Conservation (phyloP, 495 filamentous ascomycete genomes). For the Saxophila tyrrhenica region DNA sequence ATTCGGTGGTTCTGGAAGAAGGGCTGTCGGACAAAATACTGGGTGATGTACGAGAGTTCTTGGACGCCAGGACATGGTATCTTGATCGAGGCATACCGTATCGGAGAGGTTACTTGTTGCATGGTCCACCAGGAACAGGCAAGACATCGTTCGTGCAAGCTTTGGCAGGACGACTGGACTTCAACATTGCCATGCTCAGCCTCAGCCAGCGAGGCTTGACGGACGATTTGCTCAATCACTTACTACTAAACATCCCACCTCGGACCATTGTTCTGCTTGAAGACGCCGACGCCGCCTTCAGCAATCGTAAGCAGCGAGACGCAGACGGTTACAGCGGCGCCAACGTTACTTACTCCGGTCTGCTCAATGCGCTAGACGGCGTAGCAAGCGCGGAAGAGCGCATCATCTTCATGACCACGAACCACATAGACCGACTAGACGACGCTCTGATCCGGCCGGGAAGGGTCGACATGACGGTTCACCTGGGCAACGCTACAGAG, state of each 20-base stretch:
- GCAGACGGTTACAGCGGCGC: constrained; percentile 78
- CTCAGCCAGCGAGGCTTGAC: constrained; percentile 86
- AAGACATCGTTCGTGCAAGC: constrained; percentile 97
- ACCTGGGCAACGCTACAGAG: constrained; percentile 74
- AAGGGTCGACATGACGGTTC: constrained; percentile 83
- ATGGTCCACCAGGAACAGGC: constrained; percentile 87
- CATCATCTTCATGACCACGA: constrained; percentile 89
- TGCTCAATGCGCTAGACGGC: constrained; percentile 88
- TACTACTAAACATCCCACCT: constrained; percentile 77
- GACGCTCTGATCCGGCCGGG: constrained; percentile 82
- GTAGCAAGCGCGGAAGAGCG: constrained; percentile 92
- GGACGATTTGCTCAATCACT: constrained; percentile 79
- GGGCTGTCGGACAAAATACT: constrained; percentile 82
- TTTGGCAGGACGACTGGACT: constrained; percentile 81
- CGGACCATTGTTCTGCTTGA: constrained; percentile 81
- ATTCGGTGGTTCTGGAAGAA: constrained; percentile 75
- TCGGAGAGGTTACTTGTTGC: constrained; percentile 81
- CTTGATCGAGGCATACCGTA: constrained; percentile 92
- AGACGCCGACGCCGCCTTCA: constrained; percentile 90
- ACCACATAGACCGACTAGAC: constrained; percentile 82
- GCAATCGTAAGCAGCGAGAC: constrained; percentile 59
- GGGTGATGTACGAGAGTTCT: constrained; percentile 72
- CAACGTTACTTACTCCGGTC: constrained; percentile 88
- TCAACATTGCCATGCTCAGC: constrained; percentile 88
- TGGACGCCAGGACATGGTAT: constrained; percentile 74